These are phyloP conservation scores for Tulasnella sp. DNA, from an alignment of 768 basidiomycete species.

Conservation along the genomic window DNA sequence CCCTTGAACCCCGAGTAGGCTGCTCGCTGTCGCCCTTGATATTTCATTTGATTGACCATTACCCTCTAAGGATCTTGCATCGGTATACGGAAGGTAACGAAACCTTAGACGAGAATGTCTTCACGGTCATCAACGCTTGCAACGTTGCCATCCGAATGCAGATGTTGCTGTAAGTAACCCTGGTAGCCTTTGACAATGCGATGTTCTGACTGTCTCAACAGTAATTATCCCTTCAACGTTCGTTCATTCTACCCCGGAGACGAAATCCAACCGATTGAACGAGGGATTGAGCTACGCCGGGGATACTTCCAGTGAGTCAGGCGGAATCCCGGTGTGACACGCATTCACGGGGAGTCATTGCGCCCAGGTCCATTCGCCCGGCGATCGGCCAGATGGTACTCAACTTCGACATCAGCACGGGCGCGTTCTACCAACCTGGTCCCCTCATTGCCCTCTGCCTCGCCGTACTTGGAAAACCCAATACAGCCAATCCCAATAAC, in stretches of 20 bases:
- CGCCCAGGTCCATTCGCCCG: constrained; percentile 49
- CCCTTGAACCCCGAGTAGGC: too few species aligned
- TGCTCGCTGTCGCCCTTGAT: too few species aligned
- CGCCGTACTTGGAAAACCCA: constrained; percentile 35
- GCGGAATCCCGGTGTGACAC: too few species aligned
- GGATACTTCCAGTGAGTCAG: constrained; percentile 73
- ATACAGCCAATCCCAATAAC: constrained; percentile 25
- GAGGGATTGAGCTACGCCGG: constrained; percentile 58
- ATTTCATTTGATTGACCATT: too few species aligned
- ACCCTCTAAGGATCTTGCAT: constrained; percentile 53
- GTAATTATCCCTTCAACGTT: constrained; percentile 54
- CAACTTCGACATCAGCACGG: constrained; percentile 69
- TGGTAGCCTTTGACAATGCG: neutral
- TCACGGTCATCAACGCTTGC: constrained; percentile 48
- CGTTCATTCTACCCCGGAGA: constrained; percentile 58
- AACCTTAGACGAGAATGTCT: constrained; percentile 51
- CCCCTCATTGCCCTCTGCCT: constrained; percentile 45
- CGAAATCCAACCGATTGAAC: constrained; percentile 37
- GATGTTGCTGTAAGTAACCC: constrained; percentile 35
- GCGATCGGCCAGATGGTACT: constrained; percentile 49
- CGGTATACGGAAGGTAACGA: constrained; percentile 55
- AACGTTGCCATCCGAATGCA: constrained; percentile 69
- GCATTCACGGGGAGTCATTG: too few species aligned
- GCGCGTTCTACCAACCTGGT: constrained; percentile 52
- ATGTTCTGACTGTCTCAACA: neutral